Base-by-base conservation (phyloP, 2,329 filamentous ascomycete species). In the Cyanodermella asteris region DNA sequence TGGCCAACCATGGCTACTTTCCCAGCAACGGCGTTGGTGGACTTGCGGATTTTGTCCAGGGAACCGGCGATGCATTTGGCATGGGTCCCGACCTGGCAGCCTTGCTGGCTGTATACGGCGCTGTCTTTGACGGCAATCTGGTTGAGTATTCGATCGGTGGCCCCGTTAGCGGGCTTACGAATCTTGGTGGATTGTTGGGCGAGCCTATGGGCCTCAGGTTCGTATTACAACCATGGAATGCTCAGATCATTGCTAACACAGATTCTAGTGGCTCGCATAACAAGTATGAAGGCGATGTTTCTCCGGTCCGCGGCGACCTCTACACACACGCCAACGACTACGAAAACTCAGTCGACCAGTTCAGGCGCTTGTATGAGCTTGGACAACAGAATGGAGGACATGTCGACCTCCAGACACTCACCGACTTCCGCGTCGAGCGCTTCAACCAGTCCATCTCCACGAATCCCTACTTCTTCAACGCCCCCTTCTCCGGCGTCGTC, bases 1-100 rank as follows among this genome's bases (percentile, higher is more conserved):
- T 52, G 13, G 49, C 48, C 16, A 53, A 53, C 33, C 44, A 53
- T 29, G 42, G 42, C 14, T 50, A 50, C 30, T 38, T 55, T 11
- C 48, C 48, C 8, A 46, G 44, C 22, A 38, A 46, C 21, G 51
- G 51, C 10, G 38, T 44, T 9, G 44, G 45, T 25, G 49, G 39
- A 22, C 36, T 42, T 5, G 34, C 37, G 6, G 37, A 50, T 16
- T 40, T 47, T 20, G 29, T 45, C 24, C 36, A 42, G 5, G 43
- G 43, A 5, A 44, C 40, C 1, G 25, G 25, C 19, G 17, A 24
- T 18, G 31, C 22, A 16, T 32, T 29, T 22, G 27, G 30, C 16
- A 32, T 29, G 24, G 24, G 24, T 18, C 18, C 37, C 12, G 47
- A 50, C 25, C 41, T 53, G 20, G 37, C 46, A 14, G 38, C 37